These are phyloP conservation scores for Loxodes magnus DNA, from an alignment of 73 alveolate species.

Conservation along the genomic window DNA sequence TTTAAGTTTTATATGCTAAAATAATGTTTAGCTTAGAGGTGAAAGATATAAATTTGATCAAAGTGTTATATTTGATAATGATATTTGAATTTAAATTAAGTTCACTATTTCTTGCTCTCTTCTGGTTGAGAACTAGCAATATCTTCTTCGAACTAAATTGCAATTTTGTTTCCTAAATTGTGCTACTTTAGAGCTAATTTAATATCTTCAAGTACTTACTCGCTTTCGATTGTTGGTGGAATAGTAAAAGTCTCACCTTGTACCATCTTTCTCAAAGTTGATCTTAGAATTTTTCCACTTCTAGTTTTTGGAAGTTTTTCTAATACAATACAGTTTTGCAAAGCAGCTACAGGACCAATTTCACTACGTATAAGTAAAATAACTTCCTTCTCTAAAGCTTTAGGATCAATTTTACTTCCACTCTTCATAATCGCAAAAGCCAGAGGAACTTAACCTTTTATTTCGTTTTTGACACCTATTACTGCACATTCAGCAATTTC, in stretches of 20 bases:
- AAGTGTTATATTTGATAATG: no score
- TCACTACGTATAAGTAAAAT: constrained; percentile 46
- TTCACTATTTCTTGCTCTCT: no score
- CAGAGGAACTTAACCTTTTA: constrained; percentile 93
- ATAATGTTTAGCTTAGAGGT: no score
- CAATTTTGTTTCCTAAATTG: not conserved
- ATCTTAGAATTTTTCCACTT: constrained; percentile 89
- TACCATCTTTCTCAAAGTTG: constrained; percentile 50
- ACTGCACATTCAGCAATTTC: constrained; percentile 94
- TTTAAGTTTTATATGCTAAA: no score
- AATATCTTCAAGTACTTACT: not conserved
- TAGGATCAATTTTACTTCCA: constrained; percentile 28
- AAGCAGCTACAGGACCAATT: constrained; percentile 87
- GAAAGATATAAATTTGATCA: no score
- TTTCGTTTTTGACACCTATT: constrained; percentile 75
- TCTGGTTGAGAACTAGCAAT: not conserved
- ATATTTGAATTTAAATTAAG: no score
- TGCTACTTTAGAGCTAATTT: not conserved
- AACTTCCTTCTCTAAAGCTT: constrained; percentile 38
- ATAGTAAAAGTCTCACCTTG: constrained; percentile 44
- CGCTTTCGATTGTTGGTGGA: constrained; percentile 15
- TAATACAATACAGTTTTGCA: constrained; percentile 58
- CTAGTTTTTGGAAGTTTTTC: constrained; percentile 94
- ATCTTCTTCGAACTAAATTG: not conserved
- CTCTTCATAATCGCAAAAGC: constrained; percentile 79